Evolutionary conservation across 495 filamentous ascomycete genomes (phyloP).

Genomic region (Trichocladium antarcticum): DNA sequence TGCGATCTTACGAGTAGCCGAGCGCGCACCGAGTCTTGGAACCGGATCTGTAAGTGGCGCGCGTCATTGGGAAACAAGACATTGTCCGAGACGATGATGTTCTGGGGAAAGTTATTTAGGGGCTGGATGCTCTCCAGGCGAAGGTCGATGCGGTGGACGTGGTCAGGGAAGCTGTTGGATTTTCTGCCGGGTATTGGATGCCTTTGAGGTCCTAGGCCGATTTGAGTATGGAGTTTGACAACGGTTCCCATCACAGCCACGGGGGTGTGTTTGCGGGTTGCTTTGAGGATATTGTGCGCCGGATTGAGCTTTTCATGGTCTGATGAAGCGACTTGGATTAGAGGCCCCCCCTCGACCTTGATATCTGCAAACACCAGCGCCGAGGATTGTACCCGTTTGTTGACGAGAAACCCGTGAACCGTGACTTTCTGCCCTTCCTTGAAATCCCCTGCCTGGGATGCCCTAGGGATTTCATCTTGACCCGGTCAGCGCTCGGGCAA

Average conservation of each 20-base stretch:
- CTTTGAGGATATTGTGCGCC: constrained; percentile 23
- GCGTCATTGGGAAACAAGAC: constrained; percentile 60
- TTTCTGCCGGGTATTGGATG: no score
- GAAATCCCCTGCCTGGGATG: constrained; percentile 31
- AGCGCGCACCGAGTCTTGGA: constrained; percentile 48
- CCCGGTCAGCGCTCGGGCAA: background rate
- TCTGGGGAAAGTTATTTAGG: constrained; percentile 65
- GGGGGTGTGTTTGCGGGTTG: constrained; percentile 29
- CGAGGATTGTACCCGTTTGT: constrained; percentile 50
- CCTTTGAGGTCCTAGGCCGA: no score
- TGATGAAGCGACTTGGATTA: constrained; percentile 29
- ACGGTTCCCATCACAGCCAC: constrained; percentile 30
- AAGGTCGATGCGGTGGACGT: constrained; percentile 20
- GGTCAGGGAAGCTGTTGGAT: no score
- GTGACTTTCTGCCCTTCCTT: constrained; percentile 41
- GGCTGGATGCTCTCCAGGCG: constrained; percentile 47
- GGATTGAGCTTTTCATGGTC: constrained; percentile 10
- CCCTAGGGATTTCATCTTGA: constrained; percentile 43
- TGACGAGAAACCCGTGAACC: constrained; percentile 63
- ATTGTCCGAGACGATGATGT: constrained; percentile 61
- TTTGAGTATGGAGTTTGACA: constrained; percentile 2
- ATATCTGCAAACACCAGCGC: constrained; percentile 60
- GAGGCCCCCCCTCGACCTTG: constrained; percentile 22
- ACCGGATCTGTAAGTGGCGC: constrained; percentile 77
- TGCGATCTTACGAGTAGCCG: constrained; percentile 49